Evolutionary conservation across 2,329 filamentous ascomycete species (phyloP), one percentile per base, ranked within the genome.

Genomic region (Sordariomycetes sp.): DNA sequence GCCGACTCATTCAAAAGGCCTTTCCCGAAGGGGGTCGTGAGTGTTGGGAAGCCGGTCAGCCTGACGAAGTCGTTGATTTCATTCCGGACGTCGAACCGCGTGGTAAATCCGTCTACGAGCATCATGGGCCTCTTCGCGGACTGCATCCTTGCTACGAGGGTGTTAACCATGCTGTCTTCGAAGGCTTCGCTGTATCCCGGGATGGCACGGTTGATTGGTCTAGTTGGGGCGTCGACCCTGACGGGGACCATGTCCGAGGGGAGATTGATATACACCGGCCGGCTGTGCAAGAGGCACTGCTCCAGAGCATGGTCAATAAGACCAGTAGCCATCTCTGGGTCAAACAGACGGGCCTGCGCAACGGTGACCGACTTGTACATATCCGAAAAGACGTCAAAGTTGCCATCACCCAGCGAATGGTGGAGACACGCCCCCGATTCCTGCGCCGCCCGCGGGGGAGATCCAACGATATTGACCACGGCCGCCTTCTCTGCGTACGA

Each of bases 1-100:
- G 87, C 78, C 1, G 79, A 80, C 69, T 96, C 90, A 64, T 94
- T 79, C 53, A 95, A 79, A 22, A 87, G 86, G 20, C 89, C 82
- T 72, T 95, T 95, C 53, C 90, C 90, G 87, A 95, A 95, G 2
- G 90, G 89, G 0, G 89, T 87, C n/a, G 91, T 87, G 64, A 94
- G 95, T 0, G 88, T 85, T 4, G 90, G 90, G 8, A 95, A 74
- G 3, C 81, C 76, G 1, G 88, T 87, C 69, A 85, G 88, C 60
- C 85, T 76, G 55, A 95, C 74, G 17, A 95, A 74, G 8, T 81
- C 79, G 62, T 88, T 82, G 20, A 90, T 82, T 68, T 94, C 89
- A 1, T 81, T 69, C 1, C 91, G 69, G 20, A 87, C 86, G 50
- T 85, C 78, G 65, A 92, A 87, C 36, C 89, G 82, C 61, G 90